A percentile compares a stretch with the other conserved stretches of the same genome.
Conservation (phyloP, 2,329 filamentous ascomycete genomes). For the Phaeosphaeriaceae sp. region DNA sequence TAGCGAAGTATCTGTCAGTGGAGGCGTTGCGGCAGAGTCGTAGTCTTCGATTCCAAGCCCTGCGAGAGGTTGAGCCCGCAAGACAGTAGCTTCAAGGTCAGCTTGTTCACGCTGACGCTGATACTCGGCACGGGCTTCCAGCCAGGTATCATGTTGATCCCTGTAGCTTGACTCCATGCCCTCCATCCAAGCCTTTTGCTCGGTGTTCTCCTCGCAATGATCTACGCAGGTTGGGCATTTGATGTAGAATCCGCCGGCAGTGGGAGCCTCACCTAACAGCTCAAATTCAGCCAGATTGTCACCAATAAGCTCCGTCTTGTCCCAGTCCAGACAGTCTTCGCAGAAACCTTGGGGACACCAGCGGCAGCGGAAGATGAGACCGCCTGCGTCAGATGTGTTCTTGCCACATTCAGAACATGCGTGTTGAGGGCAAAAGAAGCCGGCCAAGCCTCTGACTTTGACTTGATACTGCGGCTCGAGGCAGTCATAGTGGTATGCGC, state of each 20-base stretch:
- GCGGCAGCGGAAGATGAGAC: slow-evolving; percentile 60
- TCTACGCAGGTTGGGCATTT: slow-evolving; percentile 56
- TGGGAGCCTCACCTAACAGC: slow-evolving; percentile 54
- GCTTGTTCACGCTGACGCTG: slow-evolving; percentile 21
- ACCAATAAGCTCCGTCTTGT: slow-evolving; percentile 58
- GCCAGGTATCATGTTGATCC: slow-evolving; percentile 31
- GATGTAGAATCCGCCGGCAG: slow-evolving; percentile 59
- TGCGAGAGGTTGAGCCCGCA: background rate
- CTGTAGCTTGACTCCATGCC: slow-evolving; percentile 29
- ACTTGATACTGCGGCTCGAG: slow-evolving; percentile 50
- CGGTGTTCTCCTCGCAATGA: slow-evolving; percentile 18
- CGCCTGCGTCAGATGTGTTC: slow-evolving; percentile 58
- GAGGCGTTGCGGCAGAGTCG: slow-evolving; percentile 26
- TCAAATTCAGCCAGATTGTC: slow-evolving; percentile 61
- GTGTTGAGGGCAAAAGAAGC: slow-evolving; percentile 65
- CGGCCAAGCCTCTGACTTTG: slow-evolving; percentile 52
- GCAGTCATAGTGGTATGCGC: slow-evolving; percentile 62
- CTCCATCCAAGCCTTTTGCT: slow-evolving; percentile 31
- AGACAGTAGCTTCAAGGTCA: slow-evolving; percentile 7
- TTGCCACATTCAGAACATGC: slow-evolving; percentile 61
- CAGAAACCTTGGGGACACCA: slow-evolving; percentile 65
- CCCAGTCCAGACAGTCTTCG: slow-evolving; percentile 65
- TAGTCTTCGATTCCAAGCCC: slow-evolving; percentile 22
- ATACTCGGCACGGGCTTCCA: slow-evolving; percentile 22
- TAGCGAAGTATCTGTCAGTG: slow-evolving; percentile 35